Conservation (phyloP, 2,329 filamentous ascomycete species). For the Monosporascus sp. region DNA sequence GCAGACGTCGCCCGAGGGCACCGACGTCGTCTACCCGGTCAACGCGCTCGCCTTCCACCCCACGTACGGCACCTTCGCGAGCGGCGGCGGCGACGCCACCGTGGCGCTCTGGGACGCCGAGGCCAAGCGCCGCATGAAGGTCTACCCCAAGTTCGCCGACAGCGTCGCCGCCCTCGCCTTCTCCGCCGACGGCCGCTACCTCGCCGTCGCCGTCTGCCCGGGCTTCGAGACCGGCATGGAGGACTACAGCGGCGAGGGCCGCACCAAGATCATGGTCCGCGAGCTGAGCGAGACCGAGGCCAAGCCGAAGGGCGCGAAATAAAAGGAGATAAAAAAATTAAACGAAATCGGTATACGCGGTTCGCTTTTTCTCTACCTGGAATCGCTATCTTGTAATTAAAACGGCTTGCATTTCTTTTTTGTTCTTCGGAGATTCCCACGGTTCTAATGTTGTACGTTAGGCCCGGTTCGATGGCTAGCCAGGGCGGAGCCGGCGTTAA, state of each 20-base stretch:
- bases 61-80: constrained; percentile 76
- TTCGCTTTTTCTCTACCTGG: no score
- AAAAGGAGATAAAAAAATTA: constrained; percentile 10
- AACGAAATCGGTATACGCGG: no score
- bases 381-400: no score
- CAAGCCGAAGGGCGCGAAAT: constrained; percentile 75
- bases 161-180: constrained; percentile 76
- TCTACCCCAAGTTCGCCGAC: constrained; percentile 79
- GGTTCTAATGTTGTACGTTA: no score
- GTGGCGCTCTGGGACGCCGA: constrained; percentile 93
- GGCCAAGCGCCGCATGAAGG: constrained; percentile 81
- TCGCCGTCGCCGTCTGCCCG: constrained; percentile 77
- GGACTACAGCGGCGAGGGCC: constrained; percentile 66
- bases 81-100: constrained; percentile 82
- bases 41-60: constrained; percentile 88
- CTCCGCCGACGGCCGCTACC: constrained; percentile 67
- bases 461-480: no score
- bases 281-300: constrained; percentile 85
- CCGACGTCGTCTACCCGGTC: constrained; percentile 84
- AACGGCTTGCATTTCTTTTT: no score
- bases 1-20: constrained; percentile 60
- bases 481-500: no score
- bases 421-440: no score
- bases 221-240: constrained; percentile 86
- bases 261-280: constrained; percentile 72